phyloP scores from a whole-genome alignment of 176 grass and related monocot genomes.

The Eragrostis nindensis region DNA sequence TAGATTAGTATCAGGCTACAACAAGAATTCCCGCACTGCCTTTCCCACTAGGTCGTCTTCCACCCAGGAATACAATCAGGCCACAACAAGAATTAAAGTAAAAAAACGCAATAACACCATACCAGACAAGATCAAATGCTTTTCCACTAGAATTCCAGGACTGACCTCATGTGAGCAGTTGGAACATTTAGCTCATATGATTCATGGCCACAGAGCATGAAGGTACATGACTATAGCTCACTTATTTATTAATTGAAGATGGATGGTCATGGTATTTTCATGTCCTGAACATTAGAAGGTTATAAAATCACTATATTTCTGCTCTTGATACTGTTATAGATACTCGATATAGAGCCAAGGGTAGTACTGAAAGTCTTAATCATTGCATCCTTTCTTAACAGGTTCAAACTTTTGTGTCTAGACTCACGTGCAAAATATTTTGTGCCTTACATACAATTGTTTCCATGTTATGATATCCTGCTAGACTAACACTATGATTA shows the following conservation, averaged over 20 bases:
- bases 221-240: not conserved
- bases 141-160: not conserved
- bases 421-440: not conserved
- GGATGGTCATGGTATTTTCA: not conserved
- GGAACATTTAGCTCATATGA: slow-evolving; percentile 17
- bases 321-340: not conserved
- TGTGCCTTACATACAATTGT: not conserved
- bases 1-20: not conserved
- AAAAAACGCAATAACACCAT: not conserved
- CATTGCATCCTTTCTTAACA: not conserved
- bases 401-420: not conserved
- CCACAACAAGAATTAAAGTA: not conserved
- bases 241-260: not conserved
- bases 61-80: not conserved
- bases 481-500: not conserved
- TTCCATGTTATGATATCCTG: not conserved
- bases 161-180: not conserved
- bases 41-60: not conserved
- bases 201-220: slow-evolving; percentile 14
- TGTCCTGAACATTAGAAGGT: slow-evolving; percentile 8
- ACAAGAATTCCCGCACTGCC: not conserved
- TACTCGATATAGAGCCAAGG: not conserved
- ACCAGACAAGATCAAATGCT: not conserved
- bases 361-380: not conserved
- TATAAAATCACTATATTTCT: not conserved